A percentile compares a stretch with the other conserved stretches of the same genome.
These are phyloP conservation scores for Heritiera fomes DNA, from an alignment of 345 rosid genomes.

Conservation along the genomic window DNA sequence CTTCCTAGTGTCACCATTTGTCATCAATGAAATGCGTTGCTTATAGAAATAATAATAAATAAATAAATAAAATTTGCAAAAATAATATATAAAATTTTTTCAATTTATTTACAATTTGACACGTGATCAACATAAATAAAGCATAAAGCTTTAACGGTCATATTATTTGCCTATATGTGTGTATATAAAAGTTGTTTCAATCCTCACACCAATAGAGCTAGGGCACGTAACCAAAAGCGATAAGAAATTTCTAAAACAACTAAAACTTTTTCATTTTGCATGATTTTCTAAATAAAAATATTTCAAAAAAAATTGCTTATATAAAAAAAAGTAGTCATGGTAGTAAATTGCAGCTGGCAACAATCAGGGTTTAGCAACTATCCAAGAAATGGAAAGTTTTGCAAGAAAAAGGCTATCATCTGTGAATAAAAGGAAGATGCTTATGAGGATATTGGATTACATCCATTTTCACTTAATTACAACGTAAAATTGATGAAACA, in stretches of 20 bases:
- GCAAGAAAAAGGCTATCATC: slow-evolving; percentile 30
- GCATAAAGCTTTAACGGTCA: too few species aligned
- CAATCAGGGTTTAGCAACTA: slow-evolving; percentile 35
- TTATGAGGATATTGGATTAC: slow-evolving; percentile 31
- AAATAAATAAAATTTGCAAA: too few species aligned
- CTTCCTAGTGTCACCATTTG: too few species aligned
- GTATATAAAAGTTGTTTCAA: slow-evolving; percentile 26
- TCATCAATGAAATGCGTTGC: too few species aligned
- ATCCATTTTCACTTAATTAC: slow-evolving; percentile 22
- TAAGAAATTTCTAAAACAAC: background rate
- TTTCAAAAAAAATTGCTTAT: background rate
- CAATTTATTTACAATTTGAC: too few species aligned
- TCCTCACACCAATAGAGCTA: slow-evolving; percentile 34
- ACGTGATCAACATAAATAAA: too few species aligned
- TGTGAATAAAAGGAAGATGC: slow-evolving; percentile 31
- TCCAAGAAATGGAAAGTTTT: slow-evolving; percentile 36
- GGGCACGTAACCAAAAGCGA: slow-evolving; percentile 13
- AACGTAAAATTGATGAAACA: background rate
- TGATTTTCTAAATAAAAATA: slow-evolving; percentile 25
- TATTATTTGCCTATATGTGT: background rate
- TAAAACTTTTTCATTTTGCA: slow-evolving; percentile 33
- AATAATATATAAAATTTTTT: too few species aligned
- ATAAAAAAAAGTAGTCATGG: too few species aligned
- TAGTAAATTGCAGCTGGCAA: slow-evolving; percentile 40
- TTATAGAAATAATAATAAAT: too few species aligned